Base-by-base conservation (phyloP, 495 filamentous ascomycete genomes). In the Tuber borchii region DNA sequence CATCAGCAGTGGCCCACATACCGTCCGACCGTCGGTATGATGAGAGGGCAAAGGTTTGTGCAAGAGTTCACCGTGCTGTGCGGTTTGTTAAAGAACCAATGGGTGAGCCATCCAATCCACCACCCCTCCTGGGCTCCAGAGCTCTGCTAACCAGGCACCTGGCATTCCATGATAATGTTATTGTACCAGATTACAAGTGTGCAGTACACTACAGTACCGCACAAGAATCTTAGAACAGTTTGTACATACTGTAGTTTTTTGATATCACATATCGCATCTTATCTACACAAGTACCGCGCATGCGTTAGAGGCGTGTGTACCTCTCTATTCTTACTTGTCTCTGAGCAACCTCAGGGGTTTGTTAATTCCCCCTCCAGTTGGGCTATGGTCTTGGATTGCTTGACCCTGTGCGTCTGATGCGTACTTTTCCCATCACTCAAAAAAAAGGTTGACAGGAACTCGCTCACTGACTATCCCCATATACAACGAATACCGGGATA, bases 251-350 rank as follows among this genome's bases (percentile, higher is more conserved):
- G 45, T 46, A 46, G 48, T 51, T 9, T n/a, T n/a, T 9, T 9
- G 42, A 65, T 65, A 31, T 65, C 56, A 65, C 7, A 65, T 65
- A 31, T 65, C 56, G 56, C 56, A 65, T 65, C 56, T 65, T 65
- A 65, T 65, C 56, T 31, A 65, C n/a, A 31, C n/a, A 61, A 61
- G 9, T 61, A 61, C n/a, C n/a, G 22, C 5, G 12, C 42, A 17
- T 31, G 14, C 9, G 0, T 14, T 16, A 65, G 56, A 31, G 26
- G 26, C 31, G 31, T 65, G n/a, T 65, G 56, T 65, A 14, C 56
- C 56, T 31, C 56, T 31, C 56, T 3, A 65, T 65, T 26, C n/a
- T 31, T 65, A 65, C 56, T 65, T 26, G 56, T 16, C n/a, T 3
- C 31, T 17, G 12, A 65, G 56, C n/a, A 17, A 14, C 9, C n/a